Percentiles rank a stretch among this genome's conserved stretches.
Evolutionary conservation across 352 stramenopile genomes (phyloP).

Genomic region (Thalassiosira livingstoniorum): DNA sequence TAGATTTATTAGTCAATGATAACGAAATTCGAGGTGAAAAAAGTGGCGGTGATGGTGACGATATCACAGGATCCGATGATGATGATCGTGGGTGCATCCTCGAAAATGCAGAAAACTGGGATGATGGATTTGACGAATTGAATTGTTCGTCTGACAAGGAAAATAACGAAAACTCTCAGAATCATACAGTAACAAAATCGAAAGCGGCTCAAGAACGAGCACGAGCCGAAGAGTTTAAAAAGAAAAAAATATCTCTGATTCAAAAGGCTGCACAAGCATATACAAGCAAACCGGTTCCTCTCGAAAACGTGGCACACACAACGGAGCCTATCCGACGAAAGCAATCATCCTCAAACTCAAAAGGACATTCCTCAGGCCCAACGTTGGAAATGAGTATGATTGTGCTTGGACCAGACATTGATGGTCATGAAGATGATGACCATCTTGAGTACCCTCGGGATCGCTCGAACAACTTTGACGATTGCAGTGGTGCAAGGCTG

Average conservation of each 20-base stretch:
- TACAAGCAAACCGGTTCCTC: constrained; percentile 30
- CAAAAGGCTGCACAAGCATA: constrained; percentile 42
- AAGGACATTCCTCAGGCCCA: constrained; percentile 9
- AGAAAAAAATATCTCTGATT: constrained; percentile 44
- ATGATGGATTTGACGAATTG: constrained; percentile 47
- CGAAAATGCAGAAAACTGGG: constrained; percentile 16
- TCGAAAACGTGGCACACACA: constrained; percentile 45
- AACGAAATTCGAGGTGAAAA: too few relatives aligned
- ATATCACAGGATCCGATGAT: constrained; percentile 9
- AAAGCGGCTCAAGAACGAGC: constrained; percentile 21
- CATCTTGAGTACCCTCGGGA: constrained; percentile 1
- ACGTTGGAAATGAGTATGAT: constrained; percentile 48
- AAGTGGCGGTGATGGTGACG: not conserved
- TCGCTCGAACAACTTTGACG: not conserved
- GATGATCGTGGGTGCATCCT: not conserved
- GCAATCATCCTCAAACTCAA: too few relatives aligned
- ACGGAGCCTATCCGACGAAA: constrained; percentile 43
- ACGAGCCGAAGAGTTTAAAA: constrained; percentile 32
- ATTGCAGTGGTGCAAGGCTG: constrained; percentile 40
- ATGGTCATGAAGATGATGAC: not conserved
- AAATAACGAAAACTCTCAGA: constrained; percentile 1
- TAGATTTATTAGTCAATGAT: constrained; percentile 19
- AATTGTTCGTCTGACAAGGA: not conserved
- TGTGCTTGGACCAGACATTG: constrained; percentile 39
- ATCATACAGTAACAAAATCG: constrained; percentile 8